A percentile compares a stretch with the other conserved stretches of the same genome.
phyloP scores from a whole-genome alignment of 345 rosid genomes.

The Kernera saxatilis region DNA sequence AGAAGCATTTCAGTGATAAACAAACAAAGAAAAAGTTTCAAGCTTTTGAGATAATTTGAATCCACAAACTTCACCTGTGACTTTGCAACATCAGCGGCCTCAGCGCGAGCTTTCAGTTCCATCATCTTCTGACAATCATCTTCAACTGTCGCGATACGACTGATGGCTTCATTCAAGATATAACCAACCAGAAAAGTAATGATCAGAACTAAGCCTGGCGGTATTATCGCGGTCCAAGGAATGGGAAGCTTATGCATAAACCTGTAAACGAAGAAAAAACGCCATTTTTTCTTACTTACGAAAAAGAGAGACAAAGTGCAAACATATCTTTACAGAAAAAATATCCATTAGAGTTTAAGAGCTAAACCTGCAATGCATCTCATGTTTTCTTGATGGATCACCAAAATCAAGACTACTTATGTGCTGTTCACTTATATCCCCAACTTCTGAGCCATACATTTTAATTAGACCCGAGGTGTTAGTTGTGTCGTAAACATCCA shows the following conservation, averaged over 20 bases:
- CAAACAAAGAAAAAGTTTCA: neutral
- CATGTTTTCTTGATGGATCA: conserved; percentile 83
- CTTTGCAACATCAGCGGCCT: conserved; percentile 97
- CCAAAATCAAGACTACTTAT: conserved; percentile 82
- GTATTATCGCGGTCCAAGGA: conserved; percentile 76
- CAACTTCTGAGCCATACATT: conserved; percentile 77
- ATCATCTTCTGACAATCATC: conserved; percentile 66
- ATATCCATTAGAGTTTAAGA: neutral
- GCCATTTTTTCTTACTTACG: conserved; percentile 2
- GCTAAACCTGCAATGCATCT: conserved; percentile 84
- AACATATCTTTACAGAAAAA: neutral
- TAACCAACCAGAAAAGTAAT: conserved; percentile 70
- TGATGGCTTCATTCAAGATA: conserved; percentile 73
- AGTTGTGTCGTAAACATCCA: conserved; percentile 87
- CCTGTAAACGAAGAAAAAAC: conserved; percentile 35
- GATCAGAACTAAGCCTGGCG: conserved; percentile 54
- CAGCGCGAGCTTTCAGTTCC: conserved; percentile 88
- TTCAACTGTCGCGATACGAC: conserved; percentile 70
- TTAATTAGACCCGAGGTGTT: conserved; percentile 54
- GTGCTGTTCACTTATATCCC: conserved; percentile 55
- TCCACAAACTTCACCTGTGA: conserved; percentile 47
- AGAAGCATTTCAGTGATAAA: conserved; percentile 9
- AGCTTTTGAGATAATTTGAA: neutral
- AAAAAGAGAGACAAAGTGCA: conserved; percentile 1
- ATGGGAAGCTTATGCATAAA: conserved; percentile 70